These are phyloP conservation scores for Chamaenerion angustifolium DNA, from an alignment of 345 rosid species.

Conservation along the genomic window DNA sequence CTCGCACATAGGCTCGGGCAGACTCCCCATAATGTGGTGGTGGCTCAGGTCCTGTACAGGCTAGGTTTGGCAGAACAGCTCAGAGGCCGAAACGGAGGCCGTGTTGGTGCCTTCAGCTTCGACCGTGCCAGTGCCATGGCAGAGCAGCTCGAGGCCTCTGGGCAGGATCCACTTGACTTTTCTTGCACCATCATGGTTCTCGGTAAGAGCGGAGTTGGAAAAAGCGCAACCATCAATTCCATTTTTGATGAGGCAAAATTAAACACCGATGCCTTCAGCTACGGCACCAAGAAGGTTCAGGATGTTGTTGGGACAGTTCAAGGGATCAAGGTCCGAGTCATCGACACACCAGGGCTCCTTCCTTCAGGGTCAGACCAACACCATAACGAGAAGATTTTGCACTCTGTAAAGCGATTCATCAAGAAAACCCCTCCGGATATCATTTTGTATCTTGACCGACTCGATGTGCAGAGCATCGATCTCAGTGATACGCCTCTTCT, in stretches of 20 bases:
- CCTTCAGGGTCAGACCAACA: slow-evolving; percentile 90
- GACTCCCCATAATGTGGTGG: slow-evolving; percentile 98
- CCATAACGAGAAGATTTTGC: slow-evolving; percentile 83
- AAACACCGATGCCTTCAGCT: slow-evolving; percentile 78
- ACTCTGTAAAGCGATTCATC: slow-evolving; percentile 66
- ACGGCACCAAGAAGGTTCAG: slow-evolving; percentile 86
- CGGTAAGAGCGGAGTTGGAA: slow-evolving; percentile 97
- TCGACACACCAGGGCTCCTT: slow-evolving; percentile 95
- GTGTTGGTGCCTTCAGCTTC: slow-evolving; percentile 96
- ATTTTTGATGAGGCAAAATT: slow-evolving; percentile 87
- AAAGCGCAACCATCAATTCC: slow-evolving; percentile 96
- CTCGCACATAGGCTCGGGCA: slow-evolving; percentile 97
- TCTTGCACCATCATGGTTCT: slow-evolving; percentile 98
- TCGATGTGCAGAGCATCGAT: slow-evolving; percentile 95
- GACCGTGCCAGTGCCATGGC: slow-evolving; percentile 99
- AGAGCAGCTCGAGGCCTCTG: slow-evolving; percentile 90
- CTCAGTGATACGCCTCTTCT: slow-evolving; percentile 88
- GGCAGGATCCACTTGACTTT: slow-evolving; percentile 92
- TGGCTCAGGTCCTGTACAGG: slow-evolving; percentile 96
- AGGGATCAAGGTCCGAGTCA: slow-evolving; percentile 92
- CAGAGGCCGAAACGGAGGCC: slow-evolving; percentile 94
- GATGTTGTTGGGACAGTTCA: slow-evolving; percentile 93
- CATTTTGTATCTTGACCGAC: slow-evolving; percentile 89
- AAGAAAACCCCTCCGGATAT: slow-evolving; percentile 92
- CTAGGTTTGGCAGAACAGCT: slow-evolving; percentile 96